Conservation (phyloP, 306 rosid genomes). For the Heteromeles arbutifolia region DNA sequence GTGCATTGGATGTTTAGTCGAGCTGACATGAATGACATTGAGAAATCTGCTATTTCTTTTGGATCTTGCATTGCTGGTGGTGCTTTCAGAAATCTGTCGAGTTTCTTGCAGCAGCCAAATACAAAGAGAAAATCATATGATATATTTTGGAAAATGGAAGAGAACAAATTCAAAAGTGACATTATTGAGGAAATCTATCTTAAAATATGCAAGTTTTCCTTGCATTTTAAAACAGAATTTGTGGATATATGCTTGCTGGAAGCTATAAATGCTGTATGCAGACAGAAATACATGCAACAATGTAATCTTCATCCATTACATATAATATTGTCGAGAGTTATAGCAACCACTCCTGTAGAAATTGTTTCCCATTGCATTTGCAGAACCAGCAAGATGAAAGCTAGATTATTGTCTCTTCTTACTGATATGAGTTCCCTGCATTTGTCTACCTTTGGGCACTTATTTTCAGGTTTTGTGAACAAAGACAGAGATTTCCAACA, state of each 20-base stretch:
- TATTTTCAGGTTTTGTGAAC: conserved; percentile 38
- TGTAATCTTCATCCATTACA: conserved; percentile 46
- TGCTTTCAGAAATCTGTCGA: conserved; percentile 58
- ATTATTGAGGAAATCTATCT: conserved; percentile 59
- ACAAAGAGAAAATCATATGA: conserved; percentile 42
- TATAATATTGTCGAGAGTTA: conserved; percentile 46
- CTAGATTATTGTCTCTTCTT: conserved; percentile 62
- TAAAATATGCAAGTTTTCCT: conserved; percentile 34
- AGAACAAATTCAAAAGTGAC: conserved; percentile 21
- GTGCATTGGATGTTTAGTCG: conserved; percentile 68
- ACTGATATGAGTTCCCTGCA: conserved; percentile 65
- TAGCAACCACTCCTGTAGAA: conserved; percentile 51
- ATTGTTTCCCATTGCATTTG: conserved; percentile 45
- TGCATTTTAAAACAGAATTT: conserved; percentile 40
- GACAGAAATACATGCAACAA: conserved; percentile 39
- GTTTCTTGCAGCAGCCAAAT: conserved; percentile 47
- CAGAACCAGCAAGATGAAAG: conserved; percentile 39
- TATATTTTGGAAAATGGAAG: conserved; percentile 53
- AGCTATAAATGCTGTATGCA: conserved; percentile 46
- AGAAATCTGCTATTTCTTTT: conserved; percentile 38
- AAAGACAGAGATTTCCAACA: conserved; percentile 29
- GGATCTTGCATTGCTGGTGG: conserved; percentile 62
- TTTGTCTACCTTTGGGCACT: conserved; percentile 63
- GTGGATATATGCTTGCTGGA: conserved; percentile 68
- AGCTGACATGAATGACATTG: conserved; percentile 26